Conservation (phyloP, 352 stramenopile species). For the Phytophthora pluvialis region DNA sequence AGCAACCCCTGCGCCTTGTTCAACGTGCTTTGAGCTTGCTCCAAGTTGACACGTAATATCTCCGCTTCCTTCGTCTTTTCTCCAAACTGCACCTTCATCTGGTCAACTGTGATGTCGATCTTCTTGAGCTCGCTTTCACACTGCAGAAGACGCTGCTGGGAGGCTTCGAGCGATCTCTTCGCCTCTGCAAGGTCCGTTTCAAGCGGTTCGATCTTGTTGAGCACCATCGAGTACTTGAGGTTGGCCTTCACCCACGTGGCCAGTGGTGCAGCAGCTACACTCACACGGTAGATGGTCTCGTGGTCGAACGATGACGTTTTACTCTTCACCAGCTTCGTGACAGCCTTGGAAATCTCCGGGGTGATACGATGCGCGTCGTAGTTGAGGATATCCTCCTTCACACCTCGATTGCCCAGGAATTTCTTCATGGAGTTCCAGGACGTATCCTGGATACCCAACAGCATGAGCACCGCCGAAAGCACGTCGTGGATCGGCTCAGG, state of each 20-base stretch:
- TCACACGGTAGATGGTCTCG: conserved; percentile 94
- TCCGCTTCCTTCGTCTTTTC: conserved; percentile 94
- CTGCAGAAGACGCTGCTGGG: conserved; percentile 84
- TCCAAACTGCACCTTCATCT: conserved; percentile 93
- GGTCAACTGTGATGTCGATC: conserved; percentile 88
- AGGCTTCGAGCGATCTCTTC: conserved; percentile 86
- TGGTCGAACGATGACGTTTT: conserved; percentile 95
- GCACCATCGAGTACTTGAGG: conserved; percentile 94
- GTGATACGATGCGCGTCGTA: conserved; percentile 94
- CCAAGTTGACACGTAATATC: conserved; percentile 86
- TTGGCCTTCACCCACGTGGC: conserved; percentile 97
- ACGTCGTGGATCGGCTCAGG: conserved; percentile 96
- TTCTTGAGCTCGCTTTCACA: conserved; percentile 93
- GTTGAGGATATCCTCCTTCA: conserved; percentile 98
- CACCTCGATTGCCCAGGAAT: conserved; percentile 94
- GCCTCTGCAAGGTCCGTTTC: conserved; percentile 92
- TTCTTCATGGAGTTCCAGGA: conserved; percentile 98
- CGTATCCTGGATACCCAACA: conserved; percentile 95
- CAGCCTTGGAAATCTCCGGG: conserved; percentile 89
- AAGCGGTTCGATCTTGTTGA: conserved; percentile 96
- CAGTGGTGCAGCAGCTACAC: conserved; percentile 93
- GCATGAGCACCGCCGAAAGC: conserved; percentile 94
- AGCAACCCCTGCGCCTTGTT: conserved; percentile 93
- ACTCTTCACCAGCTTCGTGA: conserved; percentile 93
- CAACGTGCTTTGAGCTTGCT: conserved; percentile 89